Conservation (phyloP, 345 rosid genomes). For the Brassica juncea region DNA sequence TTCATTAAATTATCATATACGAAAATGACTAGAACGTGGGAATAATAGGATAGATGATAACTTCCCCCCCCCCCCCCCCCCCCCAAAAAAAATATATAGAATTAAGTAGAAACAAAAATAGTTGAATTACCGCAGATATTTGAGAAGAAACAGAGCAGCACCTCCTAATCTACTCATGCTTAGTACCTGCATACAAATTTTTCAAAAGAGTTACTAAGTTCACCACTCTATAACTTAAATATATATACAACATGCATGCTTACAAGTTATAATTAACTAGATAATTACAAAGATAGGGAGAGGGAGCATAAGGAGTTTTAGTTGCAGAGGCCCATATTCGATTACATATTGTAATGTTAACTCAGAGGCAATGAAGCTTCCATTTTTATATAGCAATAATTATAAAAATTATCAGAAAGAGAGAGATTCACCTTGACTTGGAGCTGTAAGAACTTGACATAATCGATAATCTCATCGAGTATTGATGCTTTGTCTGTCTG, state of each 20-base stretch:
- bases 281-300: not conserved
- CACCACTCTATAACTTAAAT: not conserved
- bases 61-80: not conserved
- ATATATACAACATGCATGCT: not conserved
- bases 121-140: constrained; percentile 65
- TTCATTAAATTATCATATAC: not conserved
- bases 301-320: constrained; percentile 40
- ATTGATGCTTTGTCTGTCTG: constrained; percentile 99
- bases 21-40: constrained; percentile 2
- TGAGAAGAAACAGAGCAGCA: constrained; percentile 87
- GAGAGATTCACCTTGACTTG: constrained; percentile 83
- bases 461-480: constrained; percentile 99
- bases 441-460: constrained; percentile 97
- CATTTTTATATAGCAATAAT: not conserved
- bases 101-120: not conserved
- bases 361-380: constrained; percentile 35
- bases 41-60: not conserved
- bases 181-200: constrained; percentile 55
- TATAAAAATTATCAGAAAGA: not conserved
- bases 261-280: not conserved
- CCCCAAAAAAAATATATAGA: not conserved
- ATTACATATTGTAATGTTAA: constrained; percentile 43
- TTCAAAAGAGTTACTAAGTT: not conserved
- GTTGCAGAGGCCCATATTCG: constrained; percentile 35
- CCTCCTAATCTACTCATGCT: constrained; percentile 97